phyloP scores from a whole-genome alignment of 257 asterid species.

The Nicotiana noctiflora region DNA sequence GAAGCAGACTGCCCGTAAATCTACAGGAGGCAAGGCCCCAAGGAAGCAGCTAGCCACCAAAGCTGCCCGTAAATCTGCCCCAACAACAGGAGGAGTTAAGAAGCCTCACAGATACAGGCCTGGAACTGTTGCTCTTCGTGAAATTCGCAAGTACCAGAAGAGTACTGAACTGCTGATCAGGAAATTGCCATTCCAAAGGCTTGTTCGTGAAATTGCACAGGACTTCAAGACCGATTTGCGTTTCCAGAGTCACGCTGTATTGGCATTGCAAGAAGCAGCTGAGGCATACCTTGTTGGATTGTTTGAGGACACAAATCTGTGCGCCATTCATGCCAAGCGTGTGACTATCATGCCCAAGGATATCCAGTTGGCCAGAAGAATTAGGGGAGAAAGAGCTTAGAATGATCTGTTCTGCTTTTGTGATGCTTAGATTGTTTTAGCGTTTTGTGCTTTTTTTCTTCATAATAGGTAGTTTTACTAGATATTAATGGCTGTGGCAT shows the following conservation, averaged over 20 bases:
- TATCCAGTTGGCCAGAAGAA: conserved; percentile 22
- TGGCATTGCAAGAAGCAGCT: conserved; percentile 27
- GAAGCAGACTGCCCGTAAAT: neutral
- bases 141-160: conserved; percentile 28
- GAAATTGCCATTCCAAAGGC: conserved; percentile 26
- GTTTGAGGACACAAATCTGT: conserved; percentile 21
- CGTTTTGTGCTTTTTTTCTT: neutral
- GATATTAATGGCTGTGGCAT: neutral
- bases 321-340: conserved; percentile 27
- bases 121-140: conserved; percentile 16
- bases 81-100: conserved; percentile 14
- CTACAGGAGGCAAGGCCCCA: conserved; percentile 6
- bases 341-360: conserved; percentile 26
- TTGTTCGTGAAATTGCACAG: conserved; percentile 24
- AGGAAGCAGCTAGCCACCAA: conserved; percentile 5
- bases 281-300: conserved; percentile 28
- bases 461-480: neutral
- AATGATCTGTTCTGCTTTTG: no score
- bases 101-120: conserved; percentile 14
- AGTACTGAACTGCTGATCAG: conserved; percentile 22
- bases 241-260: conserved; percentile 26
- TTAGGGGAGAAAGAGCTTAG: conserved; percentile 27
- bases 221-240: conserved; percentile 23
- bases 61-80: conserved; percentile 15
- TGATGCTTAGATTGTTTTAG: neutral